Conservation (phyloP, 2,329 filamentous ascomycete genomes). For the Nothomitra cinnamomea region DNA sequence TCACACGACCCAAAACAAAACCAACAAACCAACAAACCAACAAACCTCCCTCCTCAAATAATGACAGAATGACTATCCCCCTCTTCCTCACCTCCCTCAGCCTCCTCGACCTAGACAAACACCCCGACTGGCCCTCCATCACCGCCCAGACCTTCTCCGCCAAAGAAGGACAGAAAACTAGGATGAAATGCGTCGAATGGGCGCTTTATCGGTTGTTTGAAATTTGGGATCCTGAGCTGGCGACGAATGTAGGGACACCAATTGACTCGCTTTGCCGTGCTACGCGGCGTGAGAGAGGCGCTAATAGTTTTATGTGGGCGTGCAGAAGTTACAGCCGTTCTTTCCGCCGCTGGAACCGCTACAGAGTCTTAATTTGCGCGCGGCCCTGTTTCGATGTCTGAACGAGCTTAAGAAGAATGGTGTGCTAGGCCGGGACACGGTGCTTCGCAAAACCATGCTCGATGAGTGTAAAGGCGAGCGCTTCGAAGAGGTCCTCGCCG, state of each 20-base stretch:
- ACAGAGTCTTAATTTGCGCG: slow-evolving; percentile 78
- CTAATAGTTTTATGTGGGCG: slow-evolving; percentile 3
- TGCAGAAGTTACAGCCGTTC: slow-evolving; percentile 70
- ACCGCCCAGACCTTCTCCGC: slow-evolving; percentile 50
- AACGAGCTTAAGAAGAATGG: slow-evolving; percentile 81
- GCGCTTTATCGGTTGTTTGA: slow-evolving; percentile 73
- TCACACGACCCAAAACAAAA: neutral
- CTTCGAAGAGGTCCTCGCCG: slow-evolving; percentile 68
- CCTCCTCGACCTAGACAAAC: slow-evolving; percentile 61
- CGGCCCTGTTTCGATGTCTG: slow-evolving; percentile 63
- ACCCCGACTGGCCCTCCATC: slow-evolving; percentile 66
- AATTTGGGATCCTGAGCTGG: slow-evolving; percentile 64
- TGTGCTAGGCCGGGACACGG: slow-evolving; percentile 57
- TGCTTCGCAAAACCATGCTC: slow-evolving; percentile 84
- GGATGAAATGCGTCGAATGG: slow-evolving; percentile 77
- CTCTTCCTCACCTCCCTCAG: slow-evolving; percentile 73
- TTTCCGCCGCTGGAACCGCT: slow-evolving; percentile 82
- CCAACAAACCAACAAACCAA: neutral
- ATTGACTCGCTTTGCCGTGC: slow-evolving; percentile 6
- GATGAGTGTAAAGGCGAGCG: slow-evolving; percentile 91
- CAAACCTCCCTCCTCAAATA: neutral
- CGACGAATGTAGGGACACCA: slow-evolving; percentile 42
- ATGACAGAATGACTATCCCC: slow-evolving; percentile 33
- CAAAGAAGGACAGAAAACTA: slow-evolving; percentile 59
- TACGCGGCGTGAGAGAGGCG: neutral